These are phyloP conservation scores for Fragaria nilgerrensis DNA, from an alignment of 306 rosid species.

Conservation along the genomic window DNA sequence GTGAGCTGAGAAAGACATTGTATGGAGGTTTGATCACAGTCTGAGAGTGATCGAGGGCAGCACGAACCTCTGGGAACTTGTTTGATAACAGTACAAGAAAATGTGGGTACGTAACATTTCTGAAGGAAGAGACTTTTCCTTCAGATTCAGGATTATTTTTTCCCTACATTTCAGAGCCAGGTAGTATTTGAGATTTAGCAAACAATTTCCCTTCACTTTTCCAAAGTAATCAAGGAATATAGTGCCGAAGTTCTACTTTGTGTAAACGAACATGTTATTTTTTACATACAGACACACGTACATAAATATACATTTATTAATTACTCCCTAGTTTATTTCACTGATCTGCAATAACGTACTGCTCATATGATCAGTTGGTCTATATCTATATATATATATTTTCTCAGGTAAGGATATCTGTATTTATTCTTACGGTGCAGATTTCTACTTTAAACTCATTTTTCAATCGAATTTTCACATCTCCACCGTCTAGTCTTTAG, in stretches of 20 bases:
- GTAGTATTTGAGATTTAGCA: not conserved
- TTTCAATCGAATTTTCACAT: no score
- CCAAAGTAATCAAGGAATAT: not conserved
- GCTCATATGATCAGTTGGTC: no score
- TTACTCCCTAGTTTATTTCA: no score
- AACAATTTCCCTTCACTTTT: not conserved
- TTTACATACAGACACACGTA: no score
- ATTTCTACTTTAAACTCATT: no score
- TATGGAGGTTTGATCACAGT: not conserved
- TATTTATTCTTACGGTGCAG: no score
- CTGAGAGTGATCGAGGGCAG: conserved; percentile 9
- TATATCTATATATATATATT: no score
- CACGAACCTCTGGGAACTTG: conserved; percentile 13
- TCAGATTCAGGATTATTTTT: not conserved
- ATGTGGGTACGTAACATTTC: not conserved
- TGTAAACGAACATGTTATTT: not conserved
- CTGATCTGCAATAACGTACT: no score
- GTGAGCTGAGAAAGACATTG: not conserved
- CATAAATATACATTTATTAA: no score
- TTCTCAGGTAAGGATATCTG: no score
- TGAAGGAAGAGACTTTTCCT: conserved; percentile 1
- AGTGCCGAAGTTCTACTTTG: not conserved
- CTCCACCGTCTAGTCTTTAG: no score
- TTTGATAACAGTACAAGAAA: conserved; percentile 3
- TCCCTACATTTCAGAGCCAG: conserved; percentile 9